These are phyloP conservation scores for Paracorniculantispora psalliotae DNA, from an alignment of 2,329 filamentous ascomycete genomes.

Conservation along the genomic window DNA sequence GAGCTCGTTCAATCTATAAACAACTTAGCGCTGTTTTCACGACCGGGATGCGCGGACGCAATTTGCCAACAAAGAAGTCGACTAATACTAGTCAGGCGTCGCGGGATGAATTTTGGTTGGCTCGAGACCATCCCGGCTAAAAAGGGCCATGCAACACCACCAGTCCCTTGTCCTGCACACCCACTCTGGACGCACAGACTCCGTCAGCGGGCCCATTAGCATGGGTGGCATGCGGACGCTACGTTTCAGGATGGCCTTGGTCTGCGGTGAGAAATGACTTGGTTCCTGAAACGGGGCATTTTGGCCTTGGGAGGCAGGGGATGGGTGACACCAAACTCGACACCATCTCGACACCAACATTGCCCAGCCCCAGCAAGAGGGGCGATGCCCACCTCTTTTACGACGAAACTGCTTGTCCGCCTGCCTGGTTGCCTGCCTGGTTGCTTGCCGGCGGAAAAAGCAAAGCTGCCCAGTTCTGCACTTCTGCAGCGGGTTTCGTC, in stretches of 20 bases:
- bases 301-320: slow-evolving; percentile 15
- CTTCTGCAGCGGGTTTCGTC: slow-evolving; percentile 12
- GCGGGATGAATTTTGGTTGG: neutral
- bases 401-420: slow-evolving; percentile 9
- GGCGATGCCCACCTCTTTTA: slow-evolving; percentile 14
- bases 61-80: neutral
- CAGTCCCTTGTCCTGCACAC: slow-evolving; percentile 8
- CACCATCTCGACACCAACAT: slow-evolving; percentile 13
- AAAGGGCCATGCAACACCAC: neutral
- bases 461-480: no score
- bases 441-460: no score
- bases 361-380: slow-evolving; percentile 8
- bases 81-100: neutral
- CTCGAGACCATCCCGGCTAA: slow-evolving; percentile 5
- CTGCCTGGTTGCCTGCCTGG: neutral
- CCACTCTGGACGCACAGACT: slow-evolving; percentile 11
- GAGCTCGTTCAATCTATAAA: neutral
- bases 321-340: slow-evolving; percentile 15
- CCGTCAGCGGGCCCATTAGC: slow-evolving; percentile 15
- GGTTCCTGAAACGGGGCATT: slow-evolving; percentile 25
- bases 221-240: slow-evolving; percentile 12
- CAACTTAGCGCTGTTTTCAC: neutral
- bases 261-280: slow-evolving; percentile 24
- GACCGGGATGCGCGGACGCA: neutral
- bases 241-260: slow-evolving; percentile 26